Conservation (phyloP, 306 rosid genomes). For the Myrica gale region DNA sequence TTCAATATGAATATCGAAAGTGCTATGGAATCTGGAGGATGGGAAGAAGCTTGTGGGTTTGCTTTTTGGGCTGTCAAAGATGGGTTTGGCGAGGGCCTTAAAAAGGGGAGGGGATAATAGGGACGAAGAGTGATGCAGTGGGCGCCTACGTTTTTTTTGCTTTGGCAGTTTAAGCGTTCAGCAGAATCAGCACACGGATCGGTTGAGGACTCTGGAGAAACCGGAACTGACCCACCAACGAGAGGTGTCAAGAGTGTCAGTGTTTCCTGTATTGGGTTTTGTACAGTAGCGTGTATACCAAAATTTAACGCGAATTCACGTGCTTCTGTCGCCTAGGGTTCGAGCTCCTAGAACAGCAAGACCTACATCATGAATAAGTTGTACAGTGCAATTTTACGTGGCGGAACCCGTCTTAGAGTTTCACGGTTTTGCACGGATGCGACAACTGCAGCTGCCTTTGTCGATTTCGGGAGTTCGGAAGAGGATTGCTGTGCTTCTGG, state of each 20-base stretch:
- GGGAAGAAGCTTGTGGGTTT: no score
- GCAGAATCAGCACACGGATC: not conserved
- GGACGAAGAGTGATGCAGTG: not conserved
- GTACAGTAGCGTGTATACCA: not conserved
- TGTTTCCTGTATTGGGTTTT: not conserved
- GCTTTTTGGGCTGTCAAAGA: no score
- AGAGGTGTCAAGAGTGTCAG: not conserved
- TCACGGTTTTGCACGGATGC: conserved; percentile 14
- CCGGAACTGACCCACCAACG: not conserved
- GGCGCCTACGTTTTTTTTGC: not conserved
- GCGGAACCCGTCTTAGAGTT: not conserved
- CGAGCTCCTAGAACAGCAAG: not conserved
- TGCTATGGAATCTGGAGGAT: not conserved
- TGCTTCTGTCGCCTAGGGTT: not conserved
- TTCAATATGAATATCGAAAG: not conserved
- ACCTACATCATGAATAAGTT: not conserved
- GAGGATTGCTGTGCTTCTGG: conserved; percentile 19
- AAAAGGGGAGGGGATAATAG: not conserved
- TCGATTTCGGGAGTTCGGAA: conserved; percentile 14
- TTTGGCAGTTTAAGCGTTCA: not conserved
- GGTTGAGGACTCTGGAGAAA: not conserved
- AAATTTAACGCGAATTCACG: not conserved
- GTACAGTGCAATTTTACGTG: not conserved
- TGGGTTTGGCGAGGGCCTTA: not conserved
- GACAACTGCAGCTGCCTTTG: not conserved